These are phyloP conservation scores for Lachancea fermentati DNA, from an alignment of 805 yeast genomes.

Conservation along the genomic window DNA sequence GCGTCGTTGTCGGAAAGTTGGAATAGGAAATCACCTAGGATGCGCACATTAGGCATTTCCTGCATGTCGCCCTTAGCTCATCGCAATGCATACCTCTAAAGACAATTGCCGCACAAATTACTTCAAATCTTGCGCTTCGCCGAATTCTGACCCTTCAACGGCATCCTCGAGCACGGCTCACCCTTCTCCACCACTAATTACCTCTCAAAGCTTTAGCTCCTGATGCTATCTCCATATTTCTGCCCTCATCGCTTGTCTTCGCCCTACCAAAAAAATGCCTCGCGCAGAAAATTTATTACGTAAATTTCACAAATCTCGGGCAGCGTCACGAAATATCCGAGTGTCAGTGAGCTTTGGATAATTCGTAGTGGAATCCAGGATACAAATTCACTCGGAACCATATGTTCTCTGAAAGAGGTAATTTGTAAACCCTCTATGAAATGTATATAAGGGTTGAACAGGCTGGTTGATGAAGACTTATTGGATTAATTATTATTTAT, in stretches of 20 bases:
- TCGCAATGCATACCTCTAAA: neutral
- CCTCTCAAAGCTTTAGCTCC: neutral
- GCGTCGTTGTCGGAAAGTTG: too few species aligned
- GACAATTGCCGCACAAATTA: neutral
- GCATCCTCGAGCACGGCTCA: neutral
- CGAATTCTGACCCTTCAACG: neutral
- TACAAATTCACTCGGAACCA: slow-evolving; percentile 2
- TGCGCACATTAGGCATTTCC: neutral
- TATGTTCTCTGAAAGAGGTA: slow-evolving; percentile 1
- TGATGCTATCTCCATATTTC: neutral
- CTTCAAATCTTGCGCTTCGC: neutral
- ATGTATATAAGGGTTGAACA: neutral
- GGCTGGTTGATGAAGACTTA: neutral
- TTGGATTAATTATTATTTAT: neutral
- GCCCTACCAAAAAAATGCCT: neutral
- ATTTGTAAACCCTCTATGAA: neutral
- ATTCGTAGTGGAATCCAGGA: neutral
- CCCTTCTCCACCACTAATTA: neutral
- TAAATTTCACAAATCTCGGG: neutral
- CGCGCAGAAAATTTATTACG: neutral
- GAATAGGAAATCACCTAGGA: neutral
- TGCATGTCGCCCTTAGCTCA: neutral
- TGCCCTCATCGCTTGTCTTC: neutral
- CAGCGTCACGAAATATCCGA: slow-evolving; percentile 1
- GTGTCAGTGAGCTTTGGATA: neutral